Base-by-base conservation (phyloP, 2,329 filamentous ascomycete genomes). In the Pseudogymnoascus sp. region DNA sequence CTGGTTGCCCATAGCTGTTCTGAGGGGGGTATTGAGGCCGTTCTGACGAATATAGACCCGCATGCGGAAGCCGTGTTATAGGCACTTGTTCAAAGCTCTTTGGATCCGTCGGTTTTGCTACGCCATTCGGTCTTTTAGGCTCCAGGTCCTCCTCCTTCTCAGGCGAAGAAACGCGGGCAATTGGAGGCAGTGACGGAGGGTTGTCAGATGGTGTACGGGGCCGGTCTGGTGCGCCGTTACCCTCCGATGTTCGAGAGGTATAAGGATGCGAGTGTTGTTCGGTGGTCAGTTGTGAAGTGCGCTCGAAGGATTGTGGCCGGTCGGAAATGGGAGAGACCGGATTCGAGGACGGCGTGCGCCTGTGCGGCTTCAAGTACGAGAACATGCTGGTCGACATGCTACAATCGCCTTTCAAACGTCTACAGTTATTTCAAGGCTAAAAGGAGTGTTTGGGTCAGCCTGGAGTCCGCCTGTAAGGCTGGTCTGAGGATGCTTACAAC, bases 171-270 rank as follows among this genome's bases (percentile, higher is more conserved):
- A 77, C 68, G 28, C 73, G 68, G 35, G 73, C 68, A 37, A 76
- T 73, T 33, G 72, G 72, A 33, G 74, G 72, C 30, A 84, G 71
- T 3, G 73, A 75, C 6, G 80, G 80, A 60, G 82, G 76, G 35
- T 76, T 67, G 5, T 59, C 62, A 11, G 66, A 62, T 30, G 60
- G 58, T 22, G 59, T 28, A 12, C 25, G 41, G 14, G 30, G 30
- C 8, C 18, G 2, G 14, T 60, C 22, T 28, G 28, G 33, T 35
- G 58, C 15, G 18, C 60, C 59, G 37, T 36, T 60, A 11, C 58
- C 61, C 62, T 69, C 67, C 60, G 66, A 65, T 33, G 63, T 64
- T 64, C 68, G 64, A 62, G 47, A 41, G 30, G 15, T 36, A 11
- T 65, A 63, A 3, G 70, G 66, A 58, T 71, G 69, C 12, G 61